phyloP scores from a whole-genome alignment of 2,329 filamentous ascomycete species.

The Fusarium haematococcum region DNA sequence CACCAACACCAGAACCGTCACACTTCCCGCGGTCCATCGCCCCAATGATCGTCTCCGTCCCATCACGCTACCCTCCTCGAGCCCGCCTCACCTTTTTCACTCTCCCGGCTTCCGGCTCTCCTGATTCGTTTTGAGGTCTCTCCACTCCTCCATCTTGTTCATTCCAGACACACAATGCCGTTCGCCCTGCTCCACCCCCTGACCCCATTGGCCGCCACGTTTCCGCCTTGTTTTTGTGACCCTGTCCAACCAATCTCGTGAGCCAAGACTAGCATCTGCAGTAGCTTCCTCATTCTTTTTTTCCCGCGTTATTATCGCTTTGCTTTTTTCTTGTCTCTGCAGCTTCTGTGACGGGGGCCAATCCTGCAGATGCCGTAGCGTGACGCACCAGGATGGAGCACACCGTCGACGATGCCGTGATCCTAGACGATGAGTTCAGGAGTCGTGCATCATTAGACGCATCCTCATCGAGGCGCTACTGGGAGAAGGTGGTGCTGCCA shows the following conservation, averaged over 20 bases:
- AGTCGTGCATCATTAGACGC: constrained; percentile 7
- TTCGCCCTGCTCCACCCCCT: constrained; percentile 39
- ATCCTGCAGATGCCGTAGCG: constrained; percentile 4
- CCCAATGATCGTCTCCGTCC: constrained; percentile 38
- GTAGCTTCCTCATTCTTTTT: constrained; percentile 2
- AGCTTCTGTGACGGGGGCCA: constrained; percentile 7
- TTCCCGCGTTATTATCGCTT: constrained; percentile 1
- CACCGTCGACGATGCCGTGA: neutral
- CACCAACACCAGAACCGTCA: constrained; percentile 19
- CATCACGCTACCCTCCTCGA: constrained; percentile 35
- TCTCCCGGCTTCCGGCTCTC: neutral
- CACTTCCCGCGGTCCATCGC: constrained; percentile 29
- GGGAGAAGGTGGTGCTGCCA: neutral
- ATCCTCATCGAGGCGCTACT: neutral
- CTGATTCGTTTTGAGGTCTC: constrained; percentile 14
- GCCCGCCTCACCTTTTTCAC: constrained; percentile 35
- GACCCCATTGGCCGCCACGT: constrained; percentile 38
- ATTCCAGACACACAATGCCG: constrained; percentile 39
- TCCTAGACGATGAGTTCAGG: neutral
- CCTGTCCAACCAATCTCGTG: constrained; percentile 24
- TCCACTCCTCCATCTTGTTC: constrained; percentile 26
- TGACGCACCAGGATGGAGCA: constrained; percentile 2
- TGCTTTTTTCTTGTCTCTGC: constrained; percentile 16
- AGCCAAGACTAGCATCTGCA: constrained; percentile 13
- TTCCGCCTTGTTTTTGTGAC: constrained; percentile 34